Base-by-base conservation (phyloP, 2,329 filamentous ascomycete genomes). In the Paracamarosporium sp. region DNA sequence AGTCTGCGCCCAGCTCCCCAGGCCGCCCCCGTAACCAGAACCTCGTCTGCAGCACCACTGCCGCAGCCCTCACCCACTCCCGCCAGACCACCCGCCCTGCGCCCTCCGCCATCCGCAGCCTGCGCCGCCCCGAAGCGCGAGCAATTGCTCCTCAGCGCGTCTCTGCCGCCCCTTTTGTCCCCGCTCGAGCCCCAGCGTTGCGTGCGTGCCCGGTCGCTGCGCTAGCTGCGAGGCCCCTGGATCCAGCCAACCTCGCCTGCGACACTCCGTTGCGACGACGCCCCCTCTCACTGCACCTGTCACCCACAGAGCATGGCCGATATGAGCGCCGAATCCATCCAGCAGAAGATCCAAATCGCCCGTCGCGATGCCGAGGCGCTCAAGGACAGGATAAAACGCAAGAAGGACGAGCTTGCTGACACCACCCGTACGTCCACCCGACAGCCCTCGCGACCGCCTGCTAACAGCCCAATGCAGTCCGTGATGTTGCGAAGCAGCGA, bases 401-500 rank as follows among this genome's bases (percentile, higher is more conserved):
- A 96, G 88, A 98, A 98, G 90, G 95, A 99, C 87, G 95, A 98
- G 82, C 87, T 99, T 71, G 94, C 94, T 77, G 95, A 99, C 81
- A 96, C 93, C 64, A 96, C 93, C 76, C 90, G 95, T 99, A 88
- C 87, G 94, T 81, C 11, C 25, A 43, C 51, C 56, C 45, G 43
- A 38, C 47, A 38, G 31, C 55, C 17, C 27, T 44, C 27, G 33
- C 27, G 24, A 44, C 30, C 44, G 53, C 38, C 22, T 61, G 64
- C 74, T 76, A 67, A 76, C 70, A 33, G 38, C 17, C 17, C 25
- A 45, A 50, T 63, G 48, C 79, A 97, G 94, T 98, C 67, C 92
- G 93, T 80, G 90, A 92, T 81, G 92, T 98, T 71, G 91, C 95
- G 72, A 89, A 93, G 78, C 91, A 94, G 81, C 90, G 94, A 66